Evolutionary conservation across 345 rosid species (phyloP), one percentile per base, ranked within the genome.

Genomic region (Populus simonii): DNA sequence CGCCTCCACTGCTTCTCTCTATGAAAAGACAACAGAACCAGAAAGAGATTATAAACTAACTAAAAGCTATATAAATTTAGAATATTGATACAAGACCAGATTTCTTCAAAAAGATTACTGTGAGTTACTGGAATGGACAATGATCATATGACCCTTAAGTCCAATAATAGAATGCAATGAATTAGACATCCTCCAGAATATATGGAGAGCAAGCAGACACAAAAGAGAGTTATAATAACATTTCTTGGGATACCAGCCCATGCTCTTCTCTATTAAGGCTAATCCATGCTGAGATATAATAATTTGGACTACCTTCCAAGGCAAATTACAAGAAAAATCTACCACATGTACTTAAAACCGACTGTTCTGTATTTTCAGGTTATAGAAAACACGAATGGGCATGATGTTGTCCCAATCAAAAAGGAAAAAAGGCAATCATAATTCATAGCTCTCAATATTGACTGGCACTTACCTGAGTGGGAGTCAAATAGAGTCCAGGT

Each of bases 1-100:
- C 66, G 97, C 98, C 83, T 93, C 98, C 13, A 95, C 99, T 17
- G 98, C 98, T 90, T 95, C 99, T 81, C 94, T 90, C 98, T 95
- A 81, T 6, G 39, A 63, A 79, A 72, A 53, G 71, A 6, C 68
- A 76, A 47, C 73, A 74, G 11, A 72, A 41, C 16, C 45, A 77
- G 43, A 11, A 23, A 73, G 18, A 12, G 62, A 78, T 29, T 20
- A 31, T 36, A 45, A 76, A 74, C 55, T 25, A 45, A 73, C 41
- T 27, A 66, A 41, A 33, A 70, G 39, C 9, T 68, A 7, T 45
- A 55, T 9, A 6, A 57, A 59, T 29, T 25, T 10, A 49, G 31
- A 17, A 36, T 20, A 23, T 25, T 4, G 45, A 70, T 49, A 49
- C 17, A 61, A 55, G 45, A 23, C 41, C 62, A 31, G 75, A 6